Conservation (phyloP, 352 stramenopile species). For the Pilasporangium apinafurcum region DNA sequence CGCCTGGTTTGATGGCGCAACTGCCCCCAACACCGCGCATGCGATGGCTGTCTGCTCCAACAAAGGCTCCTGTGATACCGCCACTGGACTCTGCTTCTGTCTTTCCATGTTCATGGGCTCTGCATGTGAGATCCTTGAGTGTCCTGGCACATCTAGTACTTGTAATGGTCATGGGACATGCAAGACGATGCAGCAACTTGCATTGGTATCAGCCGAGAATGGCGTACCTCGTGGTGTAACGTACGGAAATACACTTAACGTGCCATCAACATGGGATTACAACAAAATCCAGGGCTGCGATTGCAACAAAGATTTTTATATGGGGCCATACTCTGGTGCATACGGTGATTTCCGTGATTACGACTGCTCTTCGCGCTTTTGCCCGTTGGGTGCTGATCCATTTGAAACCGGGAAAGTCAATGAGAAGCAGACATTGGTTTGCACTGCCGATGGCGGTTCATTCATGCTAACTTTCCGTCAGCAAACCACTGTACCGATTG, state of each 20-base stretch:
- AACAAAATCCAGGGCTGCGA: constrained; percentile 83
- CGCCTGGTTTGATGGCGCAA: constrained; percentile 68
- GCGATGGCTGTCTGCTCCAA: constrained; percentile 45
- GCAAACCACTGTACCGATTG: constrained; percentile 48
- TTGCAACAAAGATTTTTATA: constrained; percentile 53
- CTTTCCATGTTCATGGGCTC: constrained; percentile 64
- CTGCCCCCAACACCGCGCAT: constrained; percentile 39
- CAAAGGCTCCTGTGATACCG: constrained; percentile 42
- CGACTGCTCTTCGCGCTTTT: constrained; percentile 80
- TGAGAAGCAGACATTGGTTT: constrained; percentile 60
- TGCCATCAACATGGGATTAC: constrained; percentile 68
- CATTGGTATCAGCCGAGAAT: constrained; percentile 20
- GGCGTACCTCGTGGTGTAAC: constrained; percentile 41
- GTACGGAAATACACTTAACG: constrained; percentile 65
- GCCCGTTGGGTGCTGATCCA: constrained; percentile 84
- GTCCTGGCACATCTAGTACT: constrained; percentile 17
- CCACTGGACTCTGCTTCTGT: constrained; percentile 55
- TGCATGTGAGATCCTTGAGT: constrained; percentile 64
- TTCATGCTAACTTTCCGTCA: constrained; percentile 73
- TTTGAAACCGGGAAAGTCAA: constrained; percentile 59
- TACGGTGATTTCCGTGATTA: constrained; percentile 46
- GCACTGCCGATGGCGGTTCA: constrained; percentile 35
- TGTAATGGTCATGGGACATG: constrained; percentile 76
- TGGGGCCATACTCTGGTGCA: constrained; percentile 53
- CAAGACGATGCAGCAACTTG: constrained; percentile 68